Percentiles rank a stretch among this genome's conserved stretches.
These are phyloP conservation scores for Lichtheimia ramosa DNA, from an alignment of 371 early-diverging fungal species.

Conservation along the genomic window DNA sequence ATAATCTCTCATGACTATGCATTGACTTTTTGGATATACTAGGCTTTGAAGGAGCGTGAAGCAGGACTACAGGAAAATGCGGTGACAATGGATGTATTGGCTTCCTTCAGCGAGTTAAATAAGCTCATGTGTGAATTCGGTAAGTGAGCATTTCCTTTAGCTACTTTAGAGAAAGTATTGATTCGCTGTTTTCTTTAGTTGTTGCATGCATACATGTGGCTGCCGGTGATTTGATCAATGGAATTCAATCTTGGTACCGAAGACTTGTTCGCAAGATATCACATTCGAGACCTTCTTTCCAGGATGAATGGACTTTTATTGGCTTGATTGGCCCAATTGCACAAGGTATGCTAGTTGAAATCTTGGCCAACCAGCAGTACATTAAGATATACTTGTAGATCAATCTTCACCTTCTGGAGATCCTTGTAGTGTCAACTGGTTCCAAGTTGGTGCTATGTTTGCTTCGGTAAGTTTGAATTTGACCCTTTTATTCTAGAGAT, in stretches of 20 bases:
- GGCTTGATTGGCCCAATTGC: conserved; percentile 27
- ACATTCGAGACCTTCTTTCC: conserved; percentile 17
- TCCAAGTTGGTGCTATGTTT: conserved; percentile 35
- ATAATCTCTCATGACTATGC: not conserved
- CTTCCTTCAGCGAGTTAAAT: conserved; percentile 29
- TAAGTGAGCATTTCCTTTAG: conserved; percentile 2
- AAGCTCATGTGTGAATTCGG: conserved; percentile 23
- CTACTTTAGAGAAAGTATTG: not conserved
- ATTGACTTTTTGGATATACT: not conserved
- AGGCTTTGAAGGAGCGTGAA: conserved; percentile 3
- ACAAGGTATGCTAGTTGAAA: conserved; percentile 3
- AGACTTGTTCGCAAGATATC: conserved; percentile 17
- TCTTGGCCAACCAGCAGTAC: not conserved
- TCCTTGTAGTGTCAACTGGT: conserved; percentile 23
- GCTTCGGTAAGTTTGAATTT: conserved; percentile 22
- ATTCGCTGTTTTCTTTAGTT: conserved; percentile 9
- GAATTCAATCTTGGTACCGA: conserved; percentile 43
- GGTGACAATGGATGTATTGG: conserved; percentile 2
- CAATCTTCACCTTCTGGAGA: not conserved
- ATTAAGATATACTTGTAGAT: not conserved
- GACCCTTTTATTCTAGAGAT: not conserved
- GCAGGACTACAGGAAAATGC: conserved; percentile 5
- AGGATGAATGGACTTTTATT: conserved; percentile 26
- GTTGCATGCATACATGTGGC: conserved; percentile 31
- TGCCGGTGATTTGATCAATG: conserved; percentile 35